phyloP scores from a whole-genome alignment of 169 alveolate species.

The Plasmodium falciparum region DNA sequence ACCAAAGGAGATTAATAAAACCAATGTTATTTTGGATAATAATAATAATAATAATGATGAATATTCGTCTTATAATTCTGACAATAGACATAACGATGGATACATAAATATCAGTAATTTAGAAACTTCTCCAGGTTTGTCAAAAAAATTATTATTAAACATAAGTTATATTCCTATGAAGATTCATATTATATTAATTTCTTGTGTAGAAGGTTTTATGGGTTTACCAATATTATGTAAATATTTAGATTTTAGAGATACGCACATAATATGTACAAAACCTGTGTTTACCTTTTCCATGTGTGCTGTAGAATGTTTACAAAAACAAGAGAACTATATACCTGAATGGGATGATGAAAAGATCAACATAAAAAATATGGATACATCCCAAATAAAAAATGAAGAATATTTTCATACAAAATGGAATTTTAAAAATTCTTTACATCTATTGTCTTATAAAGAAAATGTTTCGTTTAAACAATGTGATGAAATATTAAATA shows the following conservation, averaged over 20 bases:
- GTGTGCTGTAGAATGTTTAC: constrained; percentile 58
- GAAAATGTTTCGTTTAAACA: constrained; percentile 57
- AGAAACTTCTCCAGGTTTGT: constrained; percentile 6
- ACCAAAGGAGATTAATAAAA: not conserved
- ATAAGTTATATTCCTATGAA: constrained; percentile 64
- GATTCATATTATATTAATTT: constrained; percentile 72
- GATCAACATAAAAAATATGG: too few relatives aligned
- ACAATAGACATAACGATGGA: constrained; percentile 1
- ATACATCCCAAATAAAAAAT: not conserved
- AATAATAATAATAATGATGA: too few relatives aligned
- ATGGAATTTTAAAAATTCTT: constrained; percentile 28
- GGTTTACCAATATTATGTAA: constrained; percentile 73
- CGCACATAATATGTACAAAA: constrained; percentile 61
- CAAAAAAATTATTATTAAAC: constrained; percentile 41
- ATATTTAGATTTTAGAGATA: constrained; percentile 63
- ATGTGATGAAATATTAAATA: constrained; percentile 19
- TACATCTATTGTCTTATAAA: constrained; percentile 71
- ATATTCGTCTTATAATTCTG: not conserved
- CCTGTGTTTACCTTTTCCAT: constrained; percentile 39
- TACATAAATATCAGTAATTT: constrained; percentile 46
- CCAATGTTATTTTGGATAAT: not conserved
- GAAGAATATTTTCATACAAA: constrained; percentile 50
- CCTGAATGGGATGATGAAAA: constrained; percentile 56
- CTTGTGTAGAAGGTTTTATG: constrained; percentile 58
- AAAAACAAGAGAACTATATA: constrained; percentile 43